Conservation (phyloP, 1,139 yeast species). For the Yamadazyma kanchanaburiensis region DNA sequence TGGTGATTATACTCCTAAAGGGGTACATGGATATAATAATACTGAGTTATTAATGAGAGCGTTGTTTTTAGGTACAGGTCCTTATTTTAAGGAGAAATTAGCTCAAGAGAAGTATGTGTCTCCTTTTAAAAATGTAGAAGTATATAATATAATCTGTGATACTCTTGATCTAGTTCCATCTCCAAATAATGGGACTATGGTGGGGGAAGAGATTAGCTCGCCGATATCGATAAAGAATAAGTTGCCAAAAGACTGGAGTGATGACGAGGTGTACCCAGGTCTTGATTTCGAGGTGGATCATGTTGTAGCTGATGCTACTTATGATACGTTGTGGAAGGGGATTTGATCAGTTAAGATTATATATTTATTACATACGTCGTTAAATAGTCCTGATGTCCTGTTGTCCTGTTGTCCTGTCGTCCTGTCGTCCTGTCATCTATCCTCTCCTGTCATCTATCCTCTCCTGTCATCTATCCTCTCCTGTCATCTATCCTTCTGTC, state of each 20-base stretch:
- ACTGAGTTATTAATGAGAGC: constrained; percentile 81
- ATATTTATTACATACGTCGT: neutral
- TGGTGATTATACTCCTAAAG: constrained; percentile 58
- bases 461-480: no score
- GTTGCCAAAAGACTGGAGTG: constrained; percentile 54
- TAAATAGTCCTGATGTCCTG: no score
- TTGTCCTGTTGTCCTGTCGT: no score
- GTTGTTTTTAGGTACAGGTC: constrained; percentile 75
- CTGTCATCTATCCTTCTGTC: no score
- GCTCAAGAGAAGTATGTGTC: constrained; percentile 28
- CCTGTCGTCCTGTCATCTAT: no score
- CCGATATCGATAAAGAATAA: constrained; percentile 22
- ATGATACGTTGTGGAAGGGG: constrained; percentile 49
- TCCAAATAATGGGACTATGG: constrained; percentile 55
- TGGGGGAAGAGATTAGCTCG: constrained; percentile 11
- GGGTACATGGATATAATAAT: constrained; percentile 84
- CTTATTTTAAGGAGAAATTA: constrained; percentile 51
- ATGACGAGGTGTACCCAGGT: constrained; percentile 53
- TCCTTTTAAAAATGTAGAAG: constrained; percentile 72
- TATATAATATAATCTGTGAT: constrained; percentile 74
- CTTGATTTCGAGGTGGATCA: constrained; percentile 50
- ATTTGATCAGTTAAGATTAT: no score
- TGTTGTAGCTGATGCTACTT: constrained; percentile 47
- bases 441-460: no score
- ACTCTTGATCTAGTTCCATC: constrained; percentile 56